Evolutionary conservation across 1,284 basidiomycete species (phyloP), one percentile per base, ranked within the genome.

Genomic region (Inonotus hispidus): DNA sequence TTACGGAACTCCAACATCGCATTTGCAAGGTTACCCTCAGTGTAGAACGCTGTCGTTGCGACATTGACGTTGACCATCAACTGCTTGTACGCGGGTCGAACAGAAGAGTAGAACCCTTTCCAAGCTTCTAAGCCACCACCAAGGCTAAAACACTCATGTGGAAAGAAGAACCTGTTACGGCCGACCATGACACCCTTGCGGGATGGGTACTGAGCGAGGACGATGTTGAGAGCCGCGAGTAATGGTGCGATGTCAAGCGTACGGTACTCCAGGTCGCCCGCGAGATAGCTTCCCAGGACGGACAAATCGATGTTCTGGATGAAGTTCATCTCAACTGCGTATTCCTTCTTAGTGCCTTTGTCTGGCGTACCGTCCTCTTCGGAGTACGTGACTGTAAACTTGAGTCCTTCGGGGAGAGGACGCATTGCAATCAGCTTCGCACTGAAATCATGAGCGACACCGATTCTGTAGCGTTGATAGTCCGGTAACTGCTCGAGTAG

Each of bases 21-120:
- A 1, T 77, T 71, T 0, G 81, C 84, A 2, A 91, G 75, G 65
- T 85, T 88, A 13, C 82, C 82, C 0, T 82, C 76, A 2, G 70
- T 78, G 68, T 91, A 90, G 68, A 92, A 92, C 1, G 88, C 88
- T 0, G 88, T 88, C 16, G 87, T 88, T 68, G 85, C 88, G 1
- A 85, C 85, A 63, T 91, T 90, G 59, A 92, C 83, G 66, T 92
- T 91, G 35, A 90, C 85, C 86, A 90, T 87, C 35, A 92, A 75
- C 64, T 88, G 84, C 49, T 82, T 82, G 69, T 86, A 84, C 1
- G 84, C 74, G 1, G 88, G 86, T 7, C 89, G 82, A 46, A 89
- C 87, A 4, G 88, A 90, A 2, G 86, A 82, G 68, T 86, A 91
- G 70, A 88, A 91, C 0, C 89, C 89, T 67, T 82, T 78, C 75